These are phyloP conservation scores for Pugionium cornutum DNA, from an alignment of 345 rosid genomes.

Conservation along the genomic window DNA sequence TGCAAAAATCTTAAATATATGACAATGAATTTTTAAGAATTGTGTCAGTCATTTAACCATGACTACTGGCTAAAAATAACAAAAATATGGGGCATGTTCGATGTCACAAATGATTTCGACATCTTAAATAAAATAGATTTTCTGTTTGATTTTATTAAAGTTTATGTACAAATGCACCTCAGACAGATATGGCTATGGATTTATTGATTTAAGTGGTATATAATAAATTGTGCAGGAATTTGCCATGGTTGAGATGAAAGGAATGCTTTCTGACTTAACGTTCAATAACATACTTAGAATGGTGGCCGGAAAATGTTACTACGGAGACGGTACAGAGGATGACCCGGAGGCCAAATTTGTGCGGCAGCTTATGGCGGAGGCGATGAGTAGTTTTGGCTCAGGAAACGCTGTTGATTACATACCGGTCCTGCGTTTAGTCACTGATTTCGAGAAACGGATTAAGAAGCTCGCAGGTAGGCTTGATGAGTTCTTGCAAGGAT, in stretches of 20 bases:
- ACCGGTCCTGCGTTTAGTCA: conserved; percentile 45
- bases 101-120: too few species aligned
- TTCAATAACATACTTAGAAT: conserved; percentile 48
- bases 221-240: conserved; percentile 12
- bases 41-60: too few species aligned
- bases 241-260: conserved; percentile 41
- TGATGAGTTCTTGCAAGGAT: conserved; percentile 49
- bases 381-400: conserved; percentile 4
- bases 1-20: too few species aligned
- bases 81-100: too few species aligned
- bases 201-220: too few species aligned
- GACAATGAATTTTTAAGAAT: too few species aligned
- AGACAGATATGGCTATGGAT: too few species aligned
- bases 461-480: conserved; percentile 16
- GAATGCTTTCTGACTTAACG: conserved; percentile 40
- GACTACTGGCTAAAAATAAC: too few species aligned
- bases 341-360: conserved; percentile 42
- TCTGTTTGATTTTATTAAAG: too few species aligned
- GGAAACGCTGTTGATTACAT: conserved; percentile 49
- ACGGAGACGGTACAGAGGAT: conserved; percentile 42
- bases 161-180: too few species aligned
- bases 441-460: conserved; percentile 35
- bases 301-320: conserved; percentile 50
- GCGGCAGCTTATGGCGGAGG: conserved; percentile 40
- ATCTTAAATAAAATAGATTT: too few species aligned